Percentiles rank a stretch among this genome's conserved stretches.
Conservation (phyloP, 1,284 basidiomycete genomes). For the Pyrrhoderma noxium region DNA sequence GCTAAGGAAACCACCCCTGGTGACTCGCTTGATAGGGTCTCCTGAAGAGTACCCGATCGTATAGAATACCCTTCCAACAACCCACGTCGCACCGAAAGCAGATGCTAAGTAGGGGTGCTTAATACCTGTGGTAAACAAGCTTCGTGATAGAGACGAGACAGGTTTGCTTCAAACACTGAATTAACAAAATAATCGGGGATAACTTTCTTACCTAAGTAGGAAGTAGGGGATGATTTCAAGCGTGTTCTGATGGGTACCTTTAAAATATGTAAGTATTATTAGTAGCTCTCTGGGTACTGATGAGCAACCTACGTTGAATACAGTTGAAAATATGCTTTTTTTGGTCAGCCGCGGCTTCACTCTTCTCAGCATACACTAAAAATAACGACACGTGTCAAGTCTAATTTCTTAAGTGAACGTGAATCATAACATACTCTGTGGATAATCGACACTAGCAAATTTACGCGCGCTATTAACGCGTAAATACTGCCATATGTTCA, state of each 20-base stretch:
- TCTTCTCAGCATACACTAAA: constrained; percentile 48
- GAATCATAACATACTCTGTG: constrained; percentile 40
- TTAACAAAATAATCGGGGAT: constrained; percentile 3
- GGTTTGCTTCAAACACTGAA: background rate
- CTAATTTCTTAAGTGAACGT: background rate
- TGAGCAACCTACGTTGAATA: constrained; percentile 42
- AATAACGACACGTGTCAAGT: background rate
- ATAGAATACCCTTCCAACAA: constrained; percentile 51
- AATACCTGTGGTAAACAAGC: constrained; percentile 51
- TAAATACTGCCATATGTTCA: constrained; percentile 43
- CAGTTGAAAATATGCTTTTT: constrained; percentile 41
- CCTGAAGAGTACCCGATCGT: constrained; percentile 54
- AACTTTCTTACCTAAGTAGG: constrained; percentile 34
- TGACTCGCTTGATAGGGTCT: constrained; percentile 32
- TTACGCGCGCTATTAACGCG: constrained; percentile 44
- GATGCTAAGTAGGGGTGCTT: constrained; percentile 53
- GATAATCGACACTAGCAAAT: constrained; percentile 53
- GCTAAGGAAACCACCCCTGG: constrained; percentile 16
- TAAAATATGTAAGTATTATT: background rate
- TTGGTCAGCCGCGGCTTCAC: constrained; percentile 32
- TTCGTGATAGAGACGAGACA: constrained; percentile 25
- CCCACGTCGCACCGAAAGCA: constrained; percentile 44
- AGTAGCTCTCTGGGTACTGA: no score
- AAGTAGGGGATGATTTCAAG: constrained; percentile 51
- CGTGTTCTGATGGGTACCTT: constrained; percentile 68